phyloP scores from a whole-genome alignment of 2,329 filamentous ascomycete genomes.

The Aspergillus sp. region DNA sequence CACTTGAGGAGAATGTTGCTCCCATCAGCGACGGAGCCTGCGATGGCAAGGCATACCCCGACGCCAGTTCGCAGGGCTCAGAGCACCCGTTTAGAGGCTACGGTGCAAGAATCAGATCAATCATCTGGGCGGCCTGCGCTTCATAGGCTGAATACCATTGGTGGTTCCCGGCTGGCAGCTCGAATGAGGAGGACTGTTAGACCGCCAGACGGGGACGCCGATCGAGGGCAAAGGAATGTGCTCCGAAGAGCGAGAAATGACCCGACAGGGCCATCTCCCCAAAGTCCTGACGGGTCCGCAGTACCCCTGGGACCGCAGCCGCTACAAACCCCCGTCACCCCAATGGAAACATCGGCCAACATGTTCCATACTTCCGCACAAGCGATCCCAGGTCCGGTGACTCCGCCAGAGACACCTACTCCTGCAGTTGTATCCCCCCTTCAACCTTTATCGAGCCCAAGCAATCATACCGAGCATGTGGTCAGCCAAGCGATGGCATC shows the following conservation, averaged over 20 bases:
- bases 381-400: background rate
- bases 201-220: slow-evolving; percentile 9
- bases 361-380: background rate
- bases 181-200: slow-evolving; percentile 13
- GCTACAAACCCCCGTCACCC: background rate
- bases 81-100: slow-evolving; percentile 18
- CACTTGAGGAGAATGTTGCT: slow-evolving; percentile 27
- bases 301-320: slow-evolving; percentile 1
- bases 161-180: slow-evolving; percentile 11
- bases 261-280: slow-evolving; percentile 3
- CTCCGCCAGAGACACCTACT: background rate
- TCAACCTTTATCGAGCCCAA: background rate
- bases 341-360: background rate
- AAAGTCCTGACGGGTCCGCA: slow-evolving; percentile 1
- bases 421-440: background rate
- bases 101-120: slow-evolving; percentile 10
- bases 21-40: slow-evolving; percentile 16
- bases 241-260: slow-evolving; percentile 6
- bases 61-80: slow-evolving; percentile 15
- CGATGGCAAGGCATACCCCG: background rate
- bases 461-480: background rate
- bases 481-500: slow-evolving; percentile 3
- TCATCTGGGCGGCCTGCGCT: slow-evolving; percentile 20
- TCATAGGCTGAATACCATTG: slow-evolving; percentile 22
- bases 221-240: slow-evolving; percentile 8